Conservation (phyloP, 495 filamentous ascomycete species). For the Neurospora hispaniola region DNA sequence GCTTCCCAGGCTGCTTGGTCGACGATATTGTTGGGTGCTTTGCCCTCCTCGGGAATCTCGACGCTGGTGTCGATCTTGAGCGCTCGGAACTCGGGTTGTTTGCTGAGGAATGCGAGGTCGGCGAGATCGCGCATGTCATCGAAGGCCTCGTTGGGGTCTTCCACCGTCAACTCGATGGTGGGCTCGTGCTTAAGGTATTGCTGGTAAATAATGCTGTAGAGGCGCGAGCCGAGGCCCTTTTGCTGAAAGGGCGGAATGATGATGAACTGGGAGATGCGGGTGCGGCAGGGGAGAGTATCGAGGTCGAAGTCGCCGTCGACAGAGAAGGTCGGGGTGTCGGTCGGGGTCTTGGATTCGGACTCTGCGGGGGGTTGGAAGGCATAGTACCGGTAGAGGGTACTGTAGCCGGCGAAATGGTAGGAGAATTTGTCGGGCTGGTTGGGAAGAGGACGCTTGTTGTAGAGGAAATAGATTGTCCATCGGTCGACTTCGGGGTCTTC, state of each 20-base stretch:
- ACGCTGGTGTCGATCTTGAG: slow-evolving; percentile 41
- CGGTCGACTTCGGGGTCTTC: slow-evolving; percentile 66
- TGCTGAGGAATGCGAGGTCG: slow-evolving; percentile 60
- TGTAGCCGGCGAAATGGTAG: slow-evolving; percentile 76
- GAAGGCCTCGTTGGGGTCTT: slow-evolving; percentile 93
- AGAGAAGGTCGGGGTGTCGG: slow-evolving; percentile 14
- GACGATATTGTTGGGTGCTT: slow-evolving; percentile 53
- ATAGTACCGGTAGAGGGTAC: slow-evolving; percentile 81
- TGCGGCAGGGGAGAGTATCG: slow-evolving; percentile 47
- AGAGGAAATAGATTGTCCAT: slow-evolving; percentile 83
- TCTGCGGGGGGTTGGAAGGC: slow-evolving; percentile 28
- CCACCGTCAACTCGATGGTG: slow-evolving; percentile 78
- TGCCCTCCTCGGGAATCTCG: slow-evolving; percentile 26
- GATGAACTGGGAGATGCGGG: slow-evolving; percentile 87
- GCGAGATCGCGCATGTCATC: slow-evolving; percentile 79
- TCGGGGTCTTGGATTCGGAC: not conserved
- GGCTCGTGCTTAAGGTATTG: slow-evolving; percentile 50
- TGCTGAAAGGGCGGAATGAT: slow-evolving; percentile 82
- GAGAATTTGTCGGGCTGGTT: slow-evolving; percentile 36
- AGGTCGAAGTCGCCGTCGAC: slow-evolving; percentile 19
- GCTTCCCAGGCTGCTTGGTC: slow-evolving; percentile 44
- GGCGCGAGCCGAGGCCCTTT: slow-evolving; percentile 63
- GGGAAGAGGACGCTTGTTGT: slow-evolving; percentile 48
- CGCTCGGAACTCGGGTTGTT: slow-evolving; percentile 37
- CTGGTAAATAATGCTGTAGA: slow-evolving; percentile 70